Conservation (phyloP, 306 rosid genomes). For the Arachis stenosperma region DNA sequence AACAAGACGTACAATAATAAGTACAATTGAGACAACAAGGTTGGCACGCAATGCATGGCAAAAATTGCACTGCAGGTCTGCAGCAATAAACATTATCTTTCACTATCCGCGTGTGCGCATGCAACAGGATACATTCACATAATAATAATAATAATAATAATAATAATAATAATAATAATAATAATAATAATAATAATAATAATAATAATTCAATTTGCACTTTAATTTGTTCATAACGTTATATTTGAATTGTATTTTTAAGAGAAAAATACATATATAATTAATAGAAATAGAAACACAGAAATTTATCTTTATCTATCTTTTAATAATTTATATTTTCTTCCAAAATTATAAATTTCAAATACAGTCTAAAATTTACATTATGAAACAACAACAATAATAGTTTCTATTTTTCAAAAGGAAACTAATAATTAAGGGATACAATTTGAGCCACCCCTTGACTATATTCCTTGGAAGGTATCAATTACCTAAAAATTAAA, state of each 20-base stretch:
- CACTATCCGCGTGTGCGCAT: conserved; percentile 51
- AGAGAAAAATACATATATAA: no score
- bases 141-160: background rate
- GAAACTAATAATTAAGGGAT: conserved; percentile 30
- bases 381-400: conserved; percentile 32
- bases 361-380: conserved; percentile 13
- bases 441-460: conserved; percentile 45
- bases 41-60: conserved; percentile 14
- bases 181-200: conserved; percentile 16
- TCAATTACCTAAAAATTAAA: conserved; percentile 25
- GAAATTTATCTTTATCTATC: no score
- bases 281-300: no score
- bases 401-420: conserved; percentile 32
- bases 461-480: conserved; percentile 46
- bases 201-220: conserved; percentile 30
- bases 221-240: no score
- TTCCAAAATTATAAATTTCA: no score
- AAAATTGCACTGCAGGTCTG: background rate
- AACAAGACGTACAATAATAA: conserved; percentile 33
- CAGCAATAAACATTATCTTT: conserved; percentile 46
- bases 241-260: no score
- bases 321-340: no score
- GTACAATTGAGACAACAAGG: conserved; percentile 40
- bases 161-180: conserved; percentile 12
- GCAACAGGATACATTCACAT: conserved; percentile 27